phyloP scores from a whole-genome alignment of 139 green algal species.

The Asterochloris erici region DNA sequence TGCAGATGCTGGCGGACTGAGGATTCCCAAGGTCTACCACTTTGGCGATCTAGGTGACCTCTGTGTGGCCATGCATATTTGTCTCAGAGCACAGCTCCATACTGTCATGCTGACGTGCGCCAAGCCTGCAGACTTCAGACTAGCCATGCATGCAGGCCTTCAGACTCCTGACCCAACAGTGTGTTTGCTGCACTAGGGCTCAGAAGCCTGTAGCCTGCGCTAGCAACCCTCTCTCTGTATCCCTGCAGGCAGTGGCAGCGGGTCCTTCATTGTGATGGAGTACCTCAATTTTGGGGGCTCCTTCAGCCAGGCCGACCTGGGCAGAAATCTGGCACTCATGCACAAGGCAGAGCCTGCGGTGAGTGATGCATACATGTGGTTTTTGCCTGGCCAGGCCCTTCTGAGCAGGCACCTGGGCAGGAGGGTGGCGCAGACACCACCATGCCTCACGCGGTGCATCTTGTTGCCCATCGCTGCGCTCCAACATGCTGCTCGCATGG shows the following conservation, averaged over 20 bases:
- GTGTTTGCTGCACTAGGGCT: no score
- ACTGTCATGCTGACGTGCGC: no score
- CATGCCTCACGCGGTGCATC: not conserved
- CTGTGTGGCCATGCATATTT: no score
- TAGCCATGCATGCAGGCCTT: no score
- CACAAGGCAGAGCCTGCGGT: slow-evolving; percentile 68
- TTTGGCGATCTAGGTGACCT: slow-evolving; percentile 29
- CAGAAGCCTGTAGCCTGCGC: no score
- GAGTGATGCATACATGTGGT: not conserved
- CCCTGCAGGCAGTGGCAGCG: slow-evolving; percentile 20
- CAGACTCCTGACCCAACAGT: no score
- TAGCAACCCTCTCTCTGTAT: not conserved
- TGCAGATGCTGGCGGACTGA: slow-evolving; percentile 53
- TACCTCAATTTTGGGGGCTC: slow-evolving; percentile 66
- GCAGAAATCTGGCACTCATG: slow-evolving; percentile 78
- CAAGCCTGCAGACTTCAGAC: no score
- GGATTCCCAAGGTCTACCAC: slow-evolving; percentile 69
- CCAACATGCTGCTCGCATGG: not conserved
- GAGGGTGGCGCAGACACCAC: no score
- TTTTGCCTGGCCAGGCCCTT: not conserved
- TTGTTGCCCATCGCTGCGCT: not conserved
- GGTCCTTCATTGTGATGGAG: slow-evolving; percentile 95
- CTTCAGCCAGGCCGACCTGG: slow-evolving; percentile 55
- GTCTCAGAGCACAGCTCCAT: no score
- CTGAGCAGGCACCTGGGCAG: no score